Conservation (phyloP, 2,329 filamentous ascomycete species). For the Fonsecaea erecta region DNA sequence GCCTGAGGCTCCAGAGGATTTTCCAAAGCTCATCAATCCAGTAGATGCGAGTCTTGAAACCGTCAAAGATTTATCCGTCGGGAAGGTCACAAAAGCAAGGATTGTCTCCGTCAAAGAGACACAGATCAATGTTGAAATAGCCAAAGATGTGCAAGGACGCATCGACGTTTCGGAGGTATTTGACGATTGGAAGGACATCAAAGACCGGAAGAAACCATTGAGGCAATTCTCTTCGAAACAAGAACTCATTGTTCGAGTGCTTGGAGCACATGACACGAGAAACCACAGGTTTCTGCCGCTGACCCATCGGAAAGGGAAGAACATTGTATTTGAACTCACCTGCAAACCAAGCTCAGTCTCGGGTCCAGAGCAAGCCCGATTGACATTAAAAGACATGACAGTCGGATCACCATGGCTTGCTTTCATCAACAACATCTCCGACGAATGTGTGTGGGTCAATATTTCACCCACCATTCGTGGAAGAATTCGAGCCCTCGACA, state of each 20-base stretch:
- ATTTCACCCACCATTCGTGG: constrained; percentile 86
- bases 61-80: constrained; percentile 74
- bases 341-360: constrained; percentile 68
- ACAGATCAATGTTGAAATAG: constrained; percentile 87
- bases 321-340: constrained; percentile 82
- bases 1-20: constrained; percentile 39
- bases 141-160: constrained; percentile 87
- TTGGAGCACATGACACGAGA: constrained; percentile 87
- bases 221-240: constrained; percentile 73
- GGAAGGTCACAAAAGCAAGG: constrained; percentile 74
- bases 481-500: constrained; percentile 78
- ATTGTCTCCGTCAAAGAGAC: constrained; percentile 87
- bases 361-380: constrained; percentile 61
- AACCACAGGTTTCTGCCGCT: constrained; percentile 92
- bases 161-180: constrained; percentile 91
- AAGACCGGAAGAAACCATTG: constrained; percentile 80
- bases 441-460: constrained; percentile 86
- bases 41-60: constrained; percentile 68
- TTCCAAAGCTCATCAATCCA: constrained; percentile 59
- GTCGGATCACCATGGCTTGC: constrained; percentile 74
- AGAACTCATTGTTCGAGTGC: constrained; percentile 72
- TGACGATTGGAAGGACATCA: constrained; percentile 84
- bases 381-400: constrained; percentile 74
- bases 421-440: constrained; percentile 86
- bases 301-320: constrained; percentile 79